Base-by-base conservation (phyloP, 2,329 filamentous ascomycete species). In the Epichloe aotearoae region DNA sequence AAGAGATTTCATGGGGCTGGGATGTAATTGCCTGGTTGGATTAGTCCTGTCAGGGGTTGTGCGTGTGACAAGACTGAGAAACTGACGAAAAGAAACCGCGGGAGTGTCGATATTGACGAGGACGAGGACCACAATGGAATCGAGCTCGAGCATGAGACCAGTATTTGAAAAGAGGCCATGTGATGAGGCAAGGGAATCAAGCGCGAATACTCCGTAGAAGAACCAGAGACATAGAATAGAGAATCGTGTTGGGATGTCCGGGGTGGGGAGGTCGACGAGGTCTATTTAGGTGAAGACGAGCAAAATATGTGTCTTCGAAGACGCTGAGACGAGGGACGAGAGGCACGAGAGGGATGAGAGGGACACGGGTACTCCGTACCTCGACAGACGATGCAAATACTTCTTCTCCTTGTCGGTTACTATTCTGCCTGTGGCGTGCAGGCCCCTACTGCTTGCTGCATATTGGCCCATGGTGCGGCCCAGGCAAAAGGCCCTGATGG, bases 351-450 rank as follows among this genome's bases (percentile, higher is more conserved):
- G 19, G 14, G 30, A 36, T 14, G 7, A 10, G n/a, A 42, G 38
- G 34, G 43, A 39, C 47, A 43, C 41, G 20, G 37, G 23, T 51
- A 43, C 44, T 10, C 50, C 17, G 19, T 51, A 48, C 44, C 14
- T 52, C 23, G 36, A 26, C 26, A 23, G 11, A 34, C 36, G 44
- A 36, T 49, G 15, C 41, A 47, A 41, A 46, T 45, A 47, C 43
- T 26, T 26, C 8, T 30, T 2, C 15, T 44, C 30, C 15, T 23
- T 14, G 39, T 42, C 41, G 26, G 43, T 37, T 30, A 30, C 19
- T 47, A n/a, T 40, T 39, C 46, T 51, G 49, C 14, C 12, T 44
- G 49, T 42, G 51, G 49, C 49, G 34, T 19, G 36, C 43, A 38
- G 14, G n/a, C 40, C 45, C 30, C 43, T 34, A 46, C 30, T 48